These are phyloP conservation scores for Rhododendron molle DNA, from an alignment of 148 eudicot species.

Conservation along the genomic window DNA sequence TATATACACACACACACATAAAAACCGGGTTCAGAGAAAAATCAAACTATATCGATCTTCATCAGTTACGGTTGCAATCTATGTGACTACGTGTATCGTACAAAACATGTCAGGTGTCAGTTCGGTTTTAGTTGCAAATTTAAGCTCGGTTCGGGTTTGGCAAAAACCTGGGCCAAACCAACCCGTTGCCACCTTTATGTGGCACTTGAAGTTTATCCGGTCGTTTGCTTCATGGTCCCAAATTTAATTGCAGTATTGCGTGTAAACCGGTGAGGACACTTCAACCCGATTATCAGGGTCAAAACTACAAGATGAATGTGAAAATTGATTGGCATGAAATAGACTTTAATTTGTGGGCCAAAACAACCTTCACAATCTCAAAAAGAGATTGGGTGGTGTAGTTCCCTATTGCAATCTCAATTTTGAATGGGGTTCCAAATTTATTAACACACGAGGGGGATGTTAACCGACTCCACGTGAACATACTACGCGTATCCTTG, in stretches of 20 bases:
- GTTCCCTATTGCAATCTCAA: conserved; percentile 18
- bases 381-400: not conserved
- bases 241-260: no score
- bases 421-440: not conserved
- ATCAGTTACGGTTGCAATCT: no score
- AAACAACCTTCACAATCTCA: conserved; percentile 11
- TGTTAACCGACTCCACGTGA: conserved; percentile 16
- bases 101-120: no score
- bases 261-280: no score
- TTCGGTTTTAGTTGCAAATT: no score
- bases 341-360: conserved; percentile 9
- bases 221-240: no score
- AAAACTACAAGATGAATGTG: not conserved
- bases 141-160: no score
- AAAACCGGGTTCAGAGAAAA: no score
- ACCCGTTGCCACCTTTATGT: not conserved
- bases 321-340: not conserved
- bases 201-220: no score
- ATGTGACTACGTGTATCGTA: not conserved
- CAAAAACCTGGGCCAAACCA: not conserved
- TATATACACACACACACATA: no score
- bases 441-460: not conserved
- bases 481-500: conserved; percentile 1
- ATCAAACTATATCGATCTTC: not conserved
- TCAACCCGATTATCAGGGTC: no score